phyloP scores from a whole-genome alignment of 164 flowering plant genomes.

The Vitis amurensis region DNA sequence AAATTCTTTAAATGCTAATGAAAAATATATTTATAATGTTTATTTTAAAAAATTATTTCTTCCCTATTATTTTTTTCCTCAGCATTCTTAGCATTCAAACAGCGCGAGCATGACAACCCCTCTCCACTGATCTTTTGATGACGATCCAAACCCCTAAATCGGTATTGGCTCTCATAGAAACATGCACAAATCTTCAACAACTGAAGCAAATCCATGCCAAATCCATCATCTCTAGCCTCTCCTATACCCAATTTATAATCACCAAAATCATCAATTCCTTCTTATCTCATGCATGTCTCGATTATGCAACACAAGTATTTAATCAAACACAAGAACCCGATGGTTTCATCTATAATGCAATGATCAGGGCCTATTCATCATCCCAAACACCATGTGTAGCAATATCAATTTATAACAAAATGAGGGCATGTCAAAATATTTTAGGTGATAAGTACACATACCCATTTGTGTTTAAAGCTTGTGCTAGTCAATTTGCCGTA shows the following conservation, averaged over 20 bases:
- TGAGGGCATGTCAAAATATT: not conserved
- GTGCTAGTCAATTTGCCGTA: not conserved
- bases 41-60: too few species aligned
- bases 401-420: constrained; percentile 8
- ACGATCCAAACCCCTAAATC: constrained; percentile 8
- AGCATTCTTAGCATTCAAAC: too few species aligned
- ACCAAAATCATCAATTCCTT: constrained; percentile 5
- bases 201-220: constrained; percentile 16
- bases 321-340: constrained; percentile 6
- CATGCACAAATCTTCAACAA: constrained; percentile 8
- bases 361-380: constrained; percentile 11
- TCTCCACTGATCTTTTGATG: not conserved
- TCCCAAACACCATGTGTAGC: constrained; percentile 9
- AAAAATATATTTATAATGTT: too few species aligned
- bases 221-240: constrained; percentile 8
- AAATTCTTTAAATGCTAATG: too few species aligned
- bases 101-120: not conserved
- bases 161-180: constrained; percentile 13
- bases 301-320: constrained; percentile 7
- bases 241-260: constrained; percentile 11
- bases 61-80: too few species aligned
- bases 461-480: constrained; percentile 16
- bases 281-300: not conserved
- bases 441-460: constrained; percentile 9
- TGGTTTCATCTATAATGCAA: constrained; percentile 8